phyloP scores from a whole-genome alignment of 106 monocot species.

The Apostasia ramifera region DNA sequence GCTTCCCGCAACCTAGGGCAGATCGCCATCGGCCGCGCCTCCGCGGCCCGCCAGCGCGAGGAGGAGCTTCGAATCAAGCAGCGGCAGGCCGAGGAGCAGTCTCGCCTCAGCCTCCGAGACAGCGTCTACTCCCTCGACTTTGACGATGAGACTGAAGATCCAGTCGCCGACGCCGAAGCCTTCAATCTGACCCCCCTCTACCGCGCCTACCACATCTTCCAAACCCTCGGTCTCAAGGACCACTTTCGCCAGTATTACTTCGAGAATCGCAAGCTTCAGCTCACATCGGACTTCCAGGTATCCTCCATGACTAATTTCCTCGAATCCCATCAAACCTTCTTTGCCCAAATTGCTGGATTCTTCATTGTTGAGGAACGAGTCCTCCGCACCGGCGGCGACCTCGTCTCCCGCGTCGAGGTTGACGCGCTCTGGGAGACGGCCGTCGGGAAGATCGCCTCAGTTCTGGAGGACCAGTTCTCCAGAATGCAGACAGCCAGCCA shows the following conservation, averaged over 20 bases:
- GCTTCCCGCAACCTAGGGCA: slow-evolving; percentile 82
- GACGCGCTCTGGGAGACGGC: slow-evolving; percentile 87
- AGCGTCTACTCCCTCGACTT: slow-evolving; percentile 36
- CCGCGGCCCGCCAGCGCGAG: slow-evolving; percentile 83
- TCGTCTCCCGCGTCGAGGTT: slow-evolving; percentile 61
- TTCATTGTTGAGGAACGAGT: slow-evolving; percentile 89
- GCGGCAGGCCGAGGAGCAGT: slow-evolving; percentile 67
- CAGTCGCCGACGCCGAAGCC: slow-evolving; percentile 12
- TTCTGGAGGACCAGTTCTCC: slow-evolving; percentile 91
- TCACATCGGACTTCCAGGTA: slow-evolving; percentile 95
- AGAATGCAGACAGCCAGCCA: slow-evolving; percentile 90
- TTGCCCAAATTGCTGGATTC: slow-evolving; percentile 95
- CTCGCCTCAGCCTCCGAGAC: slow-evolving; percentile 20
- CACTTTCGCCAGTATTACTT: slow-evolving; percentile 85
- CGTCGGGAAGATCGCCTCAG: slow-evolving; percentile 78
- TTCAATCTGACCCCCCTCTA: slow-evolving; percentile 86
- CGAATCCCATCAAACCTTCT: slow-evolving; percentile 97
- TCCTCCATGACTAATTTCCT: slow-evolving; percentile 87
- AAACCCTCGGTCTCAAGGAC: slow-evolving; percentile 66
- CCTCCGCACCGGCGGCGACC: slow-evolving; percentile 67
- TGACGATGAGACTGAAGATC: slow-evolving; percentile 33
- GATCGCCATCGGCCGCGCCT: slow-evolving; percentile 82
- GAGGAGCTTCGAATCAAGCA: slow-evolving; percentile 81
- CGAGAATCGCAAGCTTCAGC: slow-evolving; percentile 97
- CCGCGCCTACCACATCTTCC: slow-evolving; percentile 81